These are phyloP conservation scores for Helicocarpus griseus DNA, from an alignment of 2,329 filamentous ascomycete species.

Conservation along the genomic window DNA sequence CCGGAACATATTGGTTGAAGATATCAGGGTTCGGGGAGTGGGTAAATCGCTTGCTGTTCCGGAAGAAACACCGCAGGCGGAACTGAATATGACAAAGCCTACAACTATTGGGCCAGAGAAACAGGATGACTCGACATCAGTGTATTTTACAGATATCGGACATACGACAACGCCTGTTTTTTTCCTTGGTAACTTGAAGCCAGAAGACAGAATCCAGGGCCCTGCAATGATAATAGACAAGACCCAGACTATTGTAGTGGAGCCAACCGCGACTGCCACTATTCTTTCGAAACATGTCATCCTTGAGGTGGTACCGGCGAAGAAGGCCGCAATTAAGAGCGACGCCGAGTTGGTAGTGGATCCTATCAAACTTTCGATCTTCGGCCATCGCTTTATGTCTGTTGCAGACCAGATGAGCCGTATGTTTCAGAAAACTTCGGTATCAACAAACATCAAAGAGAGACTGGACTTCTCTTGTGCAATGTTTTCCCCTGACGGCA, in stretches of 20 bases:
- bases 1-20: constrained; percentile 77
- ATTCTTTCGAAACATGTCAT: constrained; percentile 80
- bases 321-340: constrained; percentile 37
- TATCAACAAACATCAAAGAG: constrained; percentile 69
- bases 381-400: constrained; percentile 49
- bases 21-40: constrained; percentile 77
- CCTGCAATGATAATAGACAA: constrained; percentile 71
- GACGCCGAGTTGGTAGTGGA: constrained; percentile 55
- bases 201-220: constrained; percentile 39
- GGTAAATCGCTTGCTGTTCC: constrained; percentile 54
- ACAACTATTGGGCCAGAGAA: constrained; percentile 74
- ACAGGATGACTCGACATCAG: constrained; percentile 41
- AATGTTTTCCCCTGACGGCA: constrained; percentile 65
- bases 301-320: constrained; percentile 8
- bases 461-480: constrained; percentile 76
- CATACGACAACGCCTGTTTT: constrained; percentile 29
- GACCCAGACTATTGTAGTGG: constrained; percentile 79
- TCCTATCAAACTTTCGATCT: constrained; percentile 48
- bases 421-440: constrained; percentile 46
- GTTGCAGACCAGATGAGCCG: constrained; percentile 52
- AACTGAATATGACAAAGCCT: constrained; percentile 58
- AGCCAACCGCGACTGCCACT: constrained; percentile 64
- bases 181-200: constrained; percentile 24
- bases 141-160: constrained; percentile 25
- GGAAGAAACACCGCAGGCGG: constrained; percentile 58